Base-by-base conservation (phyloP, 1,139 yeast genomes). In the Kluyveromyces sp. region DNA sequence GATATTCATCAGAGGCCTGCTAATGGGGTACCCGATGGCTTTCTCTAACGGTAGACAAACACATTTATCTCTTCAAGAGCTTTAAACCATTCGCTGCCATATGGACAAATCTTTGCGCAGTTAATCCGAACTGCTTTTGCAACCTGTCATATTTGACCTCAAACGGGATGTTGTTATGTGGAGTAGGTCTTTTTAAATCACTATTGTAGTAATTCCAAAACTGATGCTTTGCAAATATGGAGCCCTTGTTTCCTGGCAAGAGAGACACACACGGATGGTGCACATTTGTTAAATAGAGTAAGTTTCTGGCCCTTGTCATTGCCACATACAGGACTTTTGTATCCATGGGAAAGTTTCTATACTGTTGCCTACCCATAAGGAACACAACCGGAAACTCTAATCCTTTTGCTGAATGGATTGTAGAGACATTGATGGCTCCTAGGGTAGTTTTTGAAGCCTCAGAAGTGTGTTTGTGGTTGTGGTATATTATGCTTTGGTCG, bases 21-120 rank as follows among this genome's bases (percentile, higher is more conserved):
- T 0, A 74, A 75, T 49, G 96, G 95, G 3, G 96, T 88, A 3
- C 97, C 97, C 0, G 83, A 80, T 42, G 94, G 94, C 2, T 87
- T 87, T 64, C 53, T 33, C 3, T 28, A 29, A 28, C 19, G 4
- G 7, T 12, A n/a, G 7, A 25, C 13, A n/a, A n/a, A 16, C 20
- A 35, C 12, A 34, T 35, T 28, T 16, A 40, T 13, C 9, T 30
- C 3, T 7, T n/a, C 7, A 39, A 9, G 3, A 19, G 6, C 19
- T 28, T 40, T 8, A 30, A 8, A 15, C 13, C 9, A n/a, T 20
- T 15, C 13, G 25, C 6, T 3, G 12, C 3, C 3, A 30, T 38
- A 30, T 38, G 41, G 11, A 38, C 8, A 20, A 17, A 8, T 20
- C 36, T 30, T 3, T 12, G 8, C 9, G 26, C 22, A 18, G n/a